Evolutionary conservation across 148 eudicot genomes (phyloP), one percentile per base, ranked within the genome.

Genomic region (Camellia sinensis): DNA sequence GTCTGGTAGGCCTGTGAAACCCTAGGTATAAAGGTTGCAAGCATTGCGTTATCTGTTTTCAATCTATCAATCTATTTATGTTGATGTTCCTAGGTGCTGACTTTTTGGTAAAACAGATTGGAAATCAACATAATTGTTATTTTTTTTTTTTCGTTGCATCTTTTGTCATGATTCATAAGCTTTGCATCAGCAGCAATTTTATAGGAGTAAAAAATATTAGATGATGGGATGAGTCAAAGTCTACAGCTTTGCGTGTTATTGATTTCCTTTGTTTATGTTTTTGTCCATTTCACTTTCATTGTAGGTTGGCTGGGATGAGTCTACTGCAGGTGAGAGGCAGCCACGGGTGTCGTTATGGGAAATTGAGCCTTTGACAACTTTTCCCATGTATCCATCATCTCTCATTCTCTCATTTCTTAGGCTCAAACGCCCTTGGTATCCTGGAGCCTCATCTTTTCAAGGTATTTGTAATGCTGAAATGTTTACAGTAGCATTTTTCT

Each of bases 301-400:
- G 76, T 79, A 96, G 99, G 99, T 96, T 79, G 99, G 99, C 56
- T 96, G 99, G 99, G 99, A 96, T 83, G 99, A 96, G 76, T 96
- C 99, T 62, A 94, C 98, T 76, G 98, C 97, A 15, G 94, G 98
- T 79, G 98, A 96, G 88, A 94, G 93, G 87, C 99, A 94, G 84
- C 99, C 98, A 64, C 90, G 98, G 60, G 99, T 96, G 8, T 96
- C 99, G 19, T 83, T 96, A 77, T 96, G 99, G 99, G 99, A 96
- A 79, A 92, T 96, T 74, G 99, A 96, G 82, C 99, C 98, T 74
- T 86, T 96, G 87, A 94, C 99, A 37, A 94, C 98, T 75, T 96
- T 94, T 79, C 99, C 99, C 18, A 96, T 96, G 98, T 96, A 96
- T 73, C 97, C 99, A 52, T 96, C 98, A 54, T n/a, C n/a, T n/a